phyloP scores from a whole-genome alignment of 148 eudicot species.

The Hydrangea macrophylla region DNA sequence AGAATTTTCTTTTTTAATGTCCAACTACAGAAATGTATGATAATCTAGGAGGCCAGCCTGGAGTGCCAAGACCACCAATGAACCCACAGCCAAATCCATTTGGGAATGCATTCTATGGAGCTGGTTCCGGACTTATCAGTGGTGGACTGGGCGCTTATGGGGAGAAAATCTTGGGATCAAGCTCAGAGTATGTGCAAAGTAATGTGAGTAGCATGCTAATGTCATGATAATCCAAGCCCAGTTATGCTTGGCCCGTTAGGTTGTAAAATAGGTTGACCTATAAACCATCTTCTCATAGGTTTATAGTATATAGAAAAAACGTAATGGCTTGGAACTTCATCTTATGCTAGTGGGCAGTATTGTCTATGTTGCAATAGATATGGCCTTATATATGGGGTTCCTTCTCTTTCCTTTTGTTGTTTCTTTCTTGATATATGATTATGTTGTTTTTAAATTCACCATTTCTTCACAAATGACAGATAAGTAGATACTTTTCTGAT shows the following conservation, averaged over 20 bases:
- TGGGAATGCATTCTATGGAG: conserved; percentile 73
- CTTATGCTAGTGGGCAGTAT: background rate
- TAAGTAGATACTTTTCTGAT: conserved; percentile 85
- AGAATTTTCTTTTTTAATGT: background rate
- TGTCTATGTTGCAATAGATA: background rate
- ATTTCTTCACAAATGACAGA: conserved; percentile 33
- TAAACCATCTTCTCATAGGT: background rate
- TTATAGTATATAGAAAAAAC: background rate
- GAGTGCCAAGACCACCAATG: conserved; percentile 49
- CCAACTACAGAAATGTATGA: conserved; percentile 72
- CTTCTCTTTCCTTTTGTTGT: too few relatives aligned
- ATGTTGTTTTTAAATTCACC: background rate
- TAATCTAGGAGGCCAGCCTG: conserved; percentile 69
- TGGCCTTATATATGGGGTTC: too few relatives aligned
- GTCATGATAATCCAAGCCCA: background rate
- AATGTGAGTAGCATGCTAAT: conserved; percentile 59
- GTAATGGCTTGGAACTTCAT: background rate
- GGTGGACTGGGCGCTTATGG: conserved; percentile 95
- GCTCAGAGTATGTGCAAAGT: conserved; percentile 97
- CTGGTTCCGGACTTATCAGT: conserved; percentile 74
- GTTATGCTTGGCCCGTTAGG: background rate
- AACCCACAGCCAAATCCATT: conserved; percentile 64
- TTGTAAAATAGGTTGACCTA: background rate
- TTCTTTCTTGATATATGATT: background rate
- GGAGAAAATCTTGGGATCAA: conserved; percentile 81